Conservation (phyloP, 2,329 filamentous ascomycete genomes). For the Dactylonectria estremocensis region DNA sequence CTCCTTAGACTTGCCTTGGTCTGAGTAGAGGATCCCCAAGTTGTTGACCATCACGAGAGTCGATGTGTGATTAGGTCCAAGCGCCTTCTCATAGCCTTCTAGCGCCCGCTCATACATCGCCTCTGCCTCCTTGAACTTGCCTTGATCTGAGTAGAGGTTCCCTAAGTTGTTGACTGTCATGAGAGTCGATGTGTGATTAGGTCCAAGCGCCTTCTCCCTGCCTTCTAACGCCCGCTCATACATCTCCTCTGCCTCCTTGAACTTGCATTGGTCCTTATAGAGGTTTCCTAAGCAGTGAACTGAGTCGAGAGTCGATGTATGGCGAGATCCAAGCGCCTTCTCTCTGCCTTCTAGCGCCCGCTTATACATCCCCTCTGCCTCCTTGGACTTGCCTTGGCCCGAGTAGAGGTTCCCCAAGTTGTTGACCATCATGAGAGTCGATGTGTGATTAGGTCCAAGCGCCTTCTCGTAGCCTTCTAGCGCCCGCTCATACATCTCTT, state of each 20-base stretch:
- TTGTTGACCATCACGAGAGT: too few relatives aligned
- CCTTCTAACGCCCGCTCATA: not conserved
- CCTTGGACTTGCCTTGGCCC: not conserved
- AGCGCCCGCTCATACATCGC: too few relatives aligned
- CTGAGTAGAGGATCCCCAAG: too few relatives aligned
- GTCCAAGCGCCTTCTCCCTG: not conserved
- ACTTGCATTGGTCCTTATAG: not conserved
- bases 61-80: too few relatives aligned
- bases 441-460: not conserved
- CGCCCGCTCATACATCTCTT: not conserved
- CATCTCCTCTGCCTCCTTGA: not conserved
- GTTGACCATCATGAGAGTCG: not conserved
- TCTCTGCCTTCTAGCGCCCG: not conserved
- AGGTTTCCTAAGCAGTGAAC: not conserved
- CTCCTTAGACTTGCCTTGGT: too few relatives aligned
- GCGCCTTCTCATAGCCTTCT: too few relatives aligned
- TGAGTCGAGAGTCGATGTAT: not conserved
- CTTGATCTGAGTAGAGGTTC: not conserved
- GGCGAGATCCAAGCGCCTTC: not conserved
- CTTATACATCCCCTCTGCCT: not conserved
- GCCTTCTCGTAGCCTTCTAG: not conserved
- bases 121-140: too few relatives aligned
- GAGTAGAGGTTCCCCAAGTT: not conserved
- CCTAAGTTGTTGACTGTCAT: not conserved
- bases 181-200: not conserved